phyloP scores from a whole-genome alignment of 345 rosid species.

The Populus ilicifolia region DNA sequence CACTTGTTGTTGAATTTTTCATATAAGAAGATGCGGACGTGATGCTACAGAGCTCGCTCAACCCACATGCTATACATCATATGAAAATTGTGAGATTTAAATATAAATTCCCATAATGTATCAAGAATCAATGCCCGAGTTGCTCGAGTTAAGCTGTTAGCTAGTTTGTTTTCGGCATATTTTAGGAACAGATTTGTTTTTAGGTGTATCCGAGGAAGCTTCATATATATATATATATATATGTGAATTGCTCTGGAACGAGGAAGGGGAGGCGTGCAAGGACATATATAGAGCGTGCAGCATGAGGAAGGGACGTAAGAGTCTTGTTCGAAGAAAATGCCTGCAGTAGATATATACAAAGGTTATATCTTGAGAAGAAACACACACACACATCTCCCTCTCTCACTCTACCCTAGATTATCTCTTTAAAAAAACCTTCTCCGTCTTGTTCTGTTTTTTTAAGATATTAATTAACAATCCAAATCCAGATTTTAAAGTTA shows the following conservation, averaged over 20 bases:
- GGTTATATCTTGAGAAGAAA: no score
- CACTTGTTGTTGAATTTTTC: background rate
- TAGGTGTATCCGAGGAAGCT: constrained; percentile 1
- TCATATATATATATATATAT: no score
- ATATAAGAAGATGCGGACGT: background rate
- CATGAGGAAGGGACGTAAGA: background rate
- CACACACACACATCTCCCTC: no score
- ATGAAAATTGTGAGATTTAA: background rate
- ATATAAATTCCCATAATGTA: no score
- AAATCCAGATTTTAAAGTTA: no score
- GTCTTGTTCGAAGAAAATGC: no score
- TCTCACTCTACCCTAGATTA: no score
- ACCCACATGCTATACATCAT: background rate
- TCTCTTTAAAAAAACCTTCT: no score
- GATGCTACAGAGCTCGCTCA: background rate
- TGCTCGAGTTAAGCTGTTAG: background rate
- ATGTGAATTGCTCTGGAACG: background rate
- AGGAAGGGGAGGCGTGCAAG: background rate
- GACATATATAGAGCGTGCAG: background rate
- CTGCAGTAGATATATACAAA: no score
- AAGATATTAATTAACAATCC: no score
- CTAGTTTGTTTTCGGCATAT: background rate
- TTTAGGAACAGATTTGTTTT: background rate
- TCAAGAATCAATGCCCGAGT: background rate
- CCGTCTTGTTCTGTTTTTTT: no score